These are phyloP conservation scores for Populus davidiana DNA, from an alignment of 345 rosid species.

Conservation along the genomic window DNA sequence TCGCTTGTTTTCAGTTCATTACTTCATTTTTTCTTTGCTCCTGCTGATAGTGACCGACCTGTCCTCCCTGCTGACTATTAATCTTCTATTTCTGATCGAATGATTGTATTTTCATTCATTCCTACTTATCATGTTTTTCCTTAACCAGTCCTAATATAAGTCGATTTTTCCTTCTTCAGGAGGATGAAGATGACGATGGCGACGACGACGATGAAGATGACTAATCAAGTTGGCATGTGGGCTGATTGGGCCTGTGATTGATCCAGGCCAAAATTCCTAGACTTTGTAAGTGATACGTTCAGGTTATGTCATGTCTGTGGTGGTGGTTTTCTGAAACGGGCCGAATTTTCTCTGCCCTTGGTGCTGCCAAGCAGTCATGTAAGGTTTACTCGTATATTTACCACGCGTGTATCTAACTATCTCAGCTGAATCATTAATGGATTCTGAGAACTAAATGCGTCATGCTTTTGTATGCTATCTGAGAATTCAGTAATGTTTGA, in stretches of 20 bases:
- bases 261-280: neutral
- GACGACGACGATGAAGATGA: neutral
- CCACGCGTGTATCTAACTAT: neutral
- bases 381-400: constrained; percentile 4
- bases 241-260: neutral
- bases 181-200: neutral
- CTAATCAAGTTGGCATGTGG: neutral
- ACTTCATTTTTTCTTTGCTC: neutral
- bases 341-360: neutral
- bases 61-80: neutral
- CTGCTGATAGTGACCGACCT: neutral
- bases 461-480: neutral
- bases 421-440: neutral
- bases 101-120: neutral
- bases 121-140: neutral
- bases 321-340: neutral
- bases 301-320: constrained; percentile 4
- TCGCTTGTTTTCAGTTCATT: neutral
- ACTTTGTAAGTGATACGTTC: constrained; percentile 8
- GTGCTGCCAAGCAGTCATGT: constrained; percentile 4
- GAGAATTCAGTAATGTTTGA: neutral
- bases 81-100: neutral
- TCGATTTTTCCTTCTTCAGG: neutral
- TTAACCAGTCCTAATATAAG: neutral
- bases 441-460: neutral